phyloP scores from a whole-genome alignment of 2,329 filamentous ascomycete genomes.

The Calonectria crousiana region DNA sequence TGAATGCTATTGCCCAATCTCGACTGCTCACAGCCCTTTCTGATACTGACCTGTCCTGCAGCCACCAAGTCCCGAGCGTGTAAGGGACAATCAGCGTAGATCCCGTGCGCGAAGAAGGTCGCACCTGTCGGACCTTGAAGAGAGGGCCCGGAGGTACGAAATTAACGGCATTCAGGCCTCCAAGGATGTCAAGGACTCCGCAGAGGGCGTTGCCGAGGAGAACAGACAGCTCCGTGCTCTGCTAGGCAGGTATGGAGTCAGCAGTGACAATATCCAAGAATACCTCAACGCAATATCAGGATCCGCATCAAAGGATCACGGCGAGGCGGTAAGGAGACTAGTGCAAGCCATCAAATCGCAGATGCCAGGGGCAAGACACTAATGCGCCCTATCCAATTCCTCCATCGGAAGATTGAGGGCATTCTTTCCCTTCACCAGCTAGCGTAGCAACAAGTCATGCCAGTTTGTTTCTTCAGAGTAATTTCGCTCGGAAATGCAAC shows the following conservation, averaged over 20 bases:
- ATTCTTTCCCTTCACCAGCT: no score
- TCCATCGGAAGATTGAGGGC: no score
- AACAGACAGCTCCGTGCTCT: slow-evolving; percentile 74
- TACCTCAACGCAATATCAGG: no score
- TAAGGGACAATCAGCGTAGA: slow-evolving; percentile 81
- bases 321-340: no score
- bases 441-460: no score
- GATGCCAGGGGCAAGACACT: no score
- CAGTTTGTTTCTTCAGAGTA: no score
- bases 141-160: slow-evolving; percentile 70
- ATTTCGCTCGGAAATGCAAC: no score
- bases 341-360: no score
- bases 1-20: background rate
- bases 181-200: slow-evolving; percentile 77
- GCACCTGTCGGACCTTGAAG: slow-evolving; percentile 77
- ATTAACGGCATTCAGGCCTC: slow-evolving; percentile 75
- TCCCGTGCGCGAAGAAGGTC: slow-evolving; percentile 80
- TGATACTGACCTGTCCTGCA: slow-evolving; percentile 23
- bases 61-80: slow-evolving; percentile 62
- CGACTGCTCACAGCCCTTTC: background rate
- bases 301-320: no score
- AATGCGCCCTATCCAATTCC: no score
- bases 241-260: slow-evolving; percentile 68
- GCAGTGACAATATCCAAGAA: slow-evolving; percentile 62
- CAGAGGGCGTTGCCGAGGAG: slow-evolving; percentile 76